phyloP scores from a whole-genome alignment of 805 yeast species.

The Kurtzmaniella fragi region DNA sequence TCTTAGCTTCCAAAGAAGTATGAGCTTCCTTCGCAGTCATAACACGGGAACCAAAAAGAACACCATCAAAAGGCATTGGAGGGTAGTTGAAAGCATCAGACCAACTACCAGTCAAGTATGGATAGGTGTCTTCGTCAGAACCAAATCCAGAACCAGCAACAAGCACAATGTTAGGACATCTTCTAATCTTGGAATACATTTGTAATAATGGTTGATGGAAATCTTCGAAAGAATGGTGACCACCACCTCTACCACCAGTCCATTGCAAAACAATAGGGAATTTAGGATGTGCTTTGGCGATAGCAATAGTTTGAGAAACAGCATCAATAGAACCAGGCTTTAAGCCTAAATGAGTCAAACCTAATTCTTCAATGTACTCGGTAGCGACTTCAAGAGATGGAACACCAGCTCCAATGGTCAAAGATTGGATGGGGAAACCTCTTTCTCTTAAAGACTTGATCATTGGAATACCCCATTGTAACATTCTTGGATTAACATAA shows the following conservation, averaged over 20 bases:
- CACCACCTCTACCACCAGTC: conserved; percentile 99
- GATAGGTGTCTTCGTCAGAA: conserved; percentile 92
- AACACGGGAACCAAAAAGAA: conserved; percentile 91
- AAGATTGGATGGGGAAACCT: conserved; percentile 94
- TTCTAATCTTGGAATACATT: conserved; percentile 93
- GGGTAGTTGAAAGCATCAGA: conserved; percentile 83
- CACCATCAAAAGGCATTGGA: conserved; percentile 99
- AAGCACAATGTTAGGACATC: conserved; percentile 80
- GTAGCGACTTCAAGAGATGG: conserved; percentile 96
- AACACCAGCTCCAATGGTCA: conserved; percentile 99
- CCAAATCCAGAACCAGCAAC: conserved; percentile 99
- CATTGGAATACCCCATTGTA: conserved; percentile 98
- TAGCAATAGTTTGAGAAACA: conserved; percentile 76
- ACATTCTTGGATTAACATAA: conserved; percentile 95
- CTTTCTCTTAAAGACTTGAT: conserved; percentile 80
- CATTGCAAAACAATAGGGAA: conserved; percentile 98
- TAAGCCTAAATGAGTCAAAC: conserved; percentile 89
- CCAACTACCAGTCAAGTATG: conserved; percentile 98
- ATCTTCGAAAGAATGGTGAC: conserved; percentile 98
- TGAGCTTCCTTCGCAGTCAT: conserved; percentile 96
- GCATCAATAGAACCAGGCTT: conserved; percentile 98
- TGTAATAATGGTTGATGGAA: conserved; percentile 96
- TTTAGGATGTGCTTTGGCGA: conserved; percentile 91
- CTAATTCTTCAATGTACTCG: conserved; percentile 90
- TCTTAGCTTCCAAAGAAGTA: conserved; percentile 91